Evolutionary conservation across 768 basidiomycete species (phyloP).

Genomic region (Podaxis sp.): DNA sequence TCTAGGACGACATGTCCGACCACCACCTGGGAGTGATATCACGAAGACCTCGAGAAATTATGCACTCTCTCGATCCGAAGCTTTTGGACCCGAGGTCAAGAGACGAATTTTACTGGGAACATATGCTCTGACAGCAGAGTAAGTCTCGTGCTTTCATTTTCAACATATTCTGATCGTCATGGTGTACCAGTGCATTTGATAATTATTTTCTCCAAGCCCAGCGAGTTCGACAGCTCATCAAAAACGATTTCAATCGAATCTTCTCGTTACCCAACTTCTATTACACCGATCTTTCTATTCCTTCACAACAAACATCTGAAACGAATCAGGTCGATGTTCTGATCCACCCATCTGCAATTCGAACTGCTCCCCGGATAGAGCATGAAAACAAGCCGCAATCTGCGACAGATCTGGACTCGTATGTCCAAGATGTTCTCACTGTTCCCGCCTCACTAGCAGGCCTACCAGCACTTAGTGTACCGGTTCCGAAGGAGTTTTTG

Average conservation of each 20-base stretch:
- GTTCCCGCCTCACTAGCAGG: constrained; percentile 92
- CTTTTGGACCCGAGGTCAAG: constrained; percentile 83
- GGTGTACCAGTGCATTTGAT: constrained; percentile 74
- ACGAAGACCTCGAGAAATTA: constrained; percentile 55
- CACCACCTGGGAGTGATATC: constrained; percentile 35
- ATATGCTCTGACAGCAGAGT: constrained; percentile 91
- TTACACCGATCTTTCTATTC: constrained; percentile 21
- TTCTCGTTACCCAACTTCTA: constrained; percentile 56
- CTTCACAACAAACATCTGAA: background rate
- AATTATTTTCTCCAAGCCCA: constrained; percentile 96
- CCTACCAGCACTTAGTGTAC: constrained; percentile 76
- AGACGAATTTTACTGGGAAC: constrained; percentile 87
- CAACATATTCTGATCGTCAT: background rate
- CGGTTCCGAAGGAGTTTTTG: constrained; percentile 29
- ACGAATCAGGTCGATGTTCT: constrained; percentile 65
- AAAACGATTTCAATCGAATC: constrained; percentile 66
- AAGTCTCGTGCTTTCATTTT: constrained; percentile 23
- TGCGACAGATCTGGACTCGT: constrained; percentile 42
- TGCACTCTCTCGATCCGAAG: constrained; percentile 58
- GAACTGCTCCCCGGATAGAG: constrained; percentile 67
- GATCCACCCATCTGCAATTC: constrained; percentile 83
- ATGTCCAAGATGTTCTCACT: constrained; percentile 89
- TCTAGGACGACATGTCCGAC: constrained; percentile 48
- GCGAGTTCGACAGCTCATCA: constrained; percentile 66
- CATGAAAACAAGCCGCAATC: background rate